Conservation (phyloP, 441 rosid species). For the Kokia cookei region DNA sequence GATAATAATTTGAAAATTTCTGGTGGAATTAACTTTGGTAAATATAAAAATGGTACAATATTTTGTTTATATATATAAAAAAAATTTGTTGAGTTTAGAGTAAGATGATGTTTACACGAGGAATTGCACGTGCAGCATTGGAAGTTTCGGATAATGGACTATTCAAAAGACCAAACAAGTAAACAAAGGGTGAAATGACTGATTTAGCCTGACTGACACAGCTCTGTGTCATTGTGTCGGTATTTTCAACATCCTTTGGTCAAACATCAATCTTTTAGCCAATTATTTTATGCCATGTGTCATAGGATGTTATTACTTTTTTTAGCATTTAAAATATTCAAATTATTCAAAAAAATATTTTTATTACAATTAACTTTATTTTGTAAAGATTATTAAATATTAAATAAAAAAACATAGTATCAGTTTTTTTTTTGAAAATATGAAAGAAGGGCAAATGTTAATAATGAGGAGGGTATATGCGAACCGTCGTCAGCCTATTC, state of each 20-base stretch:
- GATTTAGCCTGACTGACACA: neutral
- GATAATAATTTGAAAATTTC: neutral
- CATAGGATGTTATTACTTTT: neutral
- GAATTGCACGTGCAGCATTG: neutral
- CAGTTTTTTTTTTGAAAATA: too few relatives aligned
- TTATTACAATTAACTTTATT: too few relatives aligned
- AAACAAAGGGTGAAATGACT: neutral
- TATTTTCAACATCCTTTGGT: neutral
- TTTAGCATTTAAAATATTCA: too few relatives aligned
- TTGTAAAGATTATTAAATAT: too few relatives aligned
- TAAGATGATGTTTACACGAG: neutral
- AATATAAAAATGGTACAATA: too few relatives aligned
- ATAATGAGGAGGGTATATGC: neutral
- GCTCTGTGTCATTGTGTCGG: constrained; percentile 1
- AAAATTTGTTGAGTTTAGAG: neutral
- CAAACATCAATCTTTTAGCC: neutral
- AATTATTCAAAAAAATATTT: too few relatives aligned
- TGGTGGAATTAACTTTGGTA: too few relatives aligned
- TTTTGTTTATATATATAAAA: too few relatives aligned
- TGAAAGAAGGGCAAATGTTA: neutral
- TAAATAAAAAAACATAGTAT: too few relatives aligned
- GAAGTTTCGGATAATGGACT: neutral
- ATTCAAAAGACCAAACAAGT: neutral
- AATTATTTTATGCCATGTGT: neutral
- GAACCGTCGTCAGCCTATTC: neutral